Base-by-base conservation (phyloP, 306 rosid species). In the Pachyrhizus erosus region DNA sequence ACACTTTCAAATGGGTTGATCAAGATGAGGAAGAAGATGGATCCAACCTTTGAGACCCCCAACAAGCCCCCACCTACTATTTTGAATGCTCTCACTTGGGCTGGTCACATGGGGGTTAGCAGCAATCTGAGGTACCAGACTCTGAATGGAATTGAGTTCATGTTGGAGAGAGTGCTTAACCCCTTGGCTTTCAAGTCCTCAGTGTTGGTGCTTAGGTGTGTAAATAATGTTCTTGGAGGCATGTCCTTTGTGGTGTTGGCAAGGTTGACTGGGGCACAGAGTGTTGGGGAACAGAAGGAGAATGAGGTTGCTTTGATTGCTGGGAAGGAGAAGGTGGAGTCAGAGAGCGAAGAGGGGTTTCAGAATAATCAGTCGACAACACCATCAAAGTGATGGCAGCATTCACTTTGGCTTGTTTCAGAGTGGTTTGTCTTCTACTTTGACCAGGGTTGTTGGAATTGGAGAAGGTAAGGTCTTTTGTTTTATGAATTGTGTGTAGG, bases 121-220 rank as follows among this genome's bases (percentile, higher is more conserved):
- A 94, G 98, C 74, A 96, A 96, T 58, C 60, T 96, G 17, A 88
- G 99, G 83, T 96, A 96, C 87, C 98, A 96, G 73, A 93, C 94
- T 2, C 78, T 96, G 73, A 96, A 94, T 29, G 99, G 97, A 49
- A 9, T 40, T 5, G 98, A 96, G 87, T 93, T 81, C 80, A 18
- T 90, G 84, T 73, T 96, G 91, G 97, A 78, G 48, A 96, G 87
- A 49, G 90, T 88, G 74, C 92, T 96, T 54, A 80, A 86, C 7
- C 91, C 98, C 0, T 58, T 93, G 55, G 92, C 86, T 0, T 96
- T 96, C 88, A 96, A 96, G 91, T 72, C 92, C 54, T 93, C 94
- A 1, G 97, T 96, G 77, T 78, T 96, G 85, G 94, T 89, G 1
- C 73, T 96, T 20, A 90, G 99, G 69, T 88, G 90, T 5, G 70